Evolutionary conservation across 371 early-diverging fungal species (phyloP).

Genomic region (Coemansia sp.): DNA sequence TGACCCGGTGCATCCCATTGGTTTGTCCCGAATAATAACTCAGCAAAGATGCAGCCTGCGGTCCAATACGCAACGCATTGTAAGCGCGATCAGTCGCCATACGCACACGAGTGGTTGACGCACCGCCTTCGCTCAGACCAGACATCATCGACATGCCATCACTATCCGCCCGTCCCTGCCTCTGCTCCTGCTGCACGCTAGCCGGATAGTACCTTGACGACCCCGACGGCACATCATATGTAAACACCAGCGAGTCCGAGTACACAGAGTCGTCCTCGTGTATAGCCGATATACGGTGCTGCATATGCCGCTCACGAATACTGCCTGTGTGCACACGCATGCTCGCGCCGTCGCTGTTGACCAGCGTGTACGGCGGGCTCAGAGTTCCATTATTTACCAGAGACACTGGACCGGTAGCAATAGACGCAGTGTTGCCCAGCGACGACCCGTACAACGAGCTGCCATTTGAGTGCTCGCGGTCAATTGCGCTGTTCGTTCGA

Average conservation of each 20-base stretch:
- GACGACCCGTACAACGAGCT: conserved; percentile 26
- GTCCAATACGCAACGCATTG: conserved; percentile 34
- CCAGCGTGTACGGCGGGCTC: conserved; percentile 42
- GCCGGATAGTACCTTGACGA: conserved; percentile 1
- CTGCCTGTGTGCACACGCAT: conserved; percentile 47
- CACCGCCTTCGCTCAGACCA: conserved; percentile 38
- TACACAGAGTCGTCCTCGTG: conserved; percentile 37
- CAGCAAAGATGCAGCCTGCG: conserved; percentile 12
- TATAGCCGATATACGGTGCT: conserved; percentile 28
- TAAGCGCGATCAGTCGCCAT: conserved; percentile 43
- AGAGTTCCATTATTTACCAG: conserved; percentile 15
- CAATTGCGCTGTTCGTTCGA: not conserved
- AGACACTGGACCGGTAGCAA: not conserved
- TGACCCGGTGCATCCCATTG: conserved; percentile 6
- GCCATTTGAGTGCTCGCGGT: conserved; percentile 1
- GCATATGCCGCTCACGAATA: conserved; percentile 42
- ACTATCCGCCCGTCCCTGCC: conserved; percentile 5
- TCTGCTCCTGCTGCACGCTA: not conserved
- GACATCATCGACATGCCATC: conserved; percentile 34
- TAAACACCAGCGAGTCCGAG: conserved; percentile 16
- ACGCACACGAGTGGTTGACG: conserved; percentile 40
- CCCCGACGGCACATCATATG: not conserved
- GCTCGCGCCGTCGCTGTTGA: conserved; percentile 48
- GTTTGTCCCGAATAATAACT: conserved; percentile 16
- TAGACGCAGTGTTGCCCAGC: not conserved